Evolutionary conservation across 2,329 filamentous ascomycete species (phyloP).

Genomic region (Neofusicoccum ribis): DNA sequence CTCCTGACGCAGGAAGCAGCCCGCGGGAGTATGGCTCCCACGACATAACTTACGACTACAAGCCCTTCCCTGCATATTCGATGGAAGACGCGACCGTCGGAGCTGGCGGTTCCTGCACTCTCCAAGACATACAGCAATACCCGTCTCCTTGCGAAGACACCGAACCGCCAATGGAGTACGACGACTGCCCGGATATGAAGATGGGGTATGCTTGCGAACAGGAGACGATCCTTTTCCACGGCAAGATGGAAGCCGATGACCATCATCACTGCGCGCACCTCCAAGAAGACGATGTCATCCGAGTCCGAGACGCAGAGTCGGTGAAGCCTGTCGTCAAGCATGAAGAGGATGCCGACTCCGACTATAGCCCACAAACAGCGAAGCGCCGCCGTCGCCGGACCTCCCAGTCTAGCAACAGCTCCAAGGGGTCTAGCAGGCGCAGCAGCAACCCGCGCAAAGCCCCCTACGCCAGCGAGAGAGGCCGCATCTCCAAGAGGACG

Average conservation of each 20-base stretch:
- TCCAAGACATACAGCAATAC: constrained; percentile 36
- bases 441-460: not conserved
- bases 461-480: not conserved
- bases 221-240: constrained; percentile 21
- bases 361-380: constrained; percentile 32
- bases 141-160: constrained; percentile 26
- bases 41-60: constrained; percentile 6
- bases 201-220: constrained; percentile 27
- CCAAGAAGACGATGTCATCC: constrained; percentile 14
- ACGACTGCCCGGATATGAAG: constrained; percentile 28
- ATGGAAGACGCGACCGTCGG: constrained; percentile 5
- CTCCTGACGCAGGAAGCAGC: constrained; percentile 4
- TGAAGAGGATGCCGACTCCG: constrained; percentile 34
- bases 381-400: constrained; percentile 29
- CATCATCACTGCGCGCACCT: not conserved
- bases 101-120: constrained; percentile 27
- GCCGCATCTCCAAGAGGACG: constrained; percentile 4
- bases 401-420: constrained; percentile 29
- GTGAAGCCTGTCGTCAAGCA: constrained; percentile 34
- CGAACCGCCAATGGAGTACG: constrained; percentile 30
- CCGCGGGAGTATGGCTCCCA: constrained; percentile 2
- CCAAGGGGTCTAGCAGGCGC: constrained; percentile 11
- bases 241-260: constrained; percentile 3
- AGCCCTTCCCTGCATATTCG: not conserved
- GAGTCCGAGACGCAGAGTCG: constrained; percentile 36